Conservation (phyloP, 371 early-diverging fungal species). For the Rhizopus microsporus region DNA sequence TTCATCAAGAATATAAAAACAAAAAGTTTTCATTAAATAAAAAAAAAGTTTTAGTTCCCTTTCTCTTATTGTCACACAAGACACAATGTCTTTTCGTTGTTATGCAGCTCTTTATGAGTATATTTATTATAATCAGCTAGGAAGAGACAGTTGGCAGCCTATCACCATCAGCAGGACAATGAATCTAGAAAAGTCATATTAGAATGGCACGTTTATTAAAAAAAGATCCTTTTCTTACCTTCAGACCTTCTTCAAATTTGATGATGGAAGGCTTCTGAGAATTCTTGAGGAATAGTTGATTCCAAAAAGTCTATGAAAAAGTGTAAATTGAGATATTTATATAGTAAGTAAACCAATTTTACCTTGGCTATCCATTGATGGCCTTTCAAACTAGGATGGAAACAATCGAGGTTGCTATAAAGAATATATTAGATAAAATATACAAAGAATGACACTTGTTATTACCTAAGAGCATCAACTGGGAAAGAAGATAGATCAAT, state of each 20-base stretch:
- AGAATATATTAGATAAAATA: not conserved
- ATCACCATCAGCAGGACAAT: conserved; percentile 13
- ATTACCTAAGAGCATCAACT: conserved; percentile 26
- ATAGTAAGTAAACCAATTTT: not conserved
- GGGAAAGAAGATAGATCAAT: conserved; percentile 26
- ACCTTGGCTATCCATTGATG: conserved; percentile 30
- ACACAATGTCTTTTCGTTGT: no score
- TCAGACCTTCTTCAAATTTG: conserved; percentile 15
- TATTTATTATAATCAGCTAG: no score
- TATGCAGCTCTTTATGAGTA: no score
- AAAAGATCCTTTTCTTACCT: conserved; percentile 9
- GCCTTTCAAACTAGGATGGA: conserved; percentile 22
- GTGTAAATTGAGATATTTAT: not conserved
- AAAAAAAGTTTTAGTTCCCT: no score
- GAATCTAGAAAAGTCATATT: conserved; percentile 3
- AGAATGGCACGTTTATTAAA: not conserved
- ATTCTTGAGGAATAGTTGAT: conserved; percentile 19
- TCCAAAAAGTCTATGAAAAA: conserved; percentile 16
- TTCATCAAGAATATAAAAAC: no score
- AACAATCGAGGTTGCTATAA: conserved; percentile 14
- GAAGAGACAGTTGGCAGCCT: conserved; percentile 5
- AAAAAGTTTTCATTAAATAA: no score
- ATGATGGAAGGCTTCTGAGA: conserved; percentile 14
- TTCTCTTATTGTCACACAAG: no score
- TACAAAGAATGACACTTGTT: not conserved